Evolutionary conservation across 176 grass and related monocot species (phyloP), one percentile per base, ranked within the genome.

Genomic region (Ampelocalamus luodianensis): DNA sequence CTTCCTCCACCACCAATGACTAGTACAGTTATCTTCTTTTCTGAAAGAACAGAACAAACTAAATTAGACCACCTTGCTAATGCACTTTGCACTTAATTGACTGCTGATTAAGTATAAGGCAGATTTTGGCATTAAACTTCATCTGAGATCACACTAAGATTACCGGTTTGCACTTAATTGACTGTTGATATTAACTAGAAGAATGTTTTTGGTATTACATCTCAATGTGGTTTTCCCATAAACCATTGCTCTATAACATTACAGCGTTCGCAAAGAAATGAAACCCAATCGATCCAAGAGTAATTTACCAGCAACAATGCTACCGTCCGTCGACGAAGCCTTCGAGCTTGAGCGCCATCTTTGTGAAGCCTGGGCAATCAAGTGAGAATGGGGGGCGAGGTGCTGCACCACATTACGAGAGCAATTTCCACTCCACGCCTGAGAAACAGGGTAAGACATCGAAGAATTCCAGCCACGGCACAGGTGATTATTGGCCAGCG

Each of bases 1-100:
- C 93, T 93, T 74, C 93, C 96, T n/a, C 96, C 93, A 27, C 87
- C 87, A 26, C 95, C 91, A 80, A 98, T 90, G 73, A 98, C 91
- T 54, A 95, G 26, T n/a, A 95, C 87, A 39, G 58, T 85, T 62
- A 95, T 85, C 54, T 56, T 73, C 77, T 88, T 85, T 73, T 87
- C 89, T 98, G 37, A 63, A 79, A 65, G 26, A 46, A 22, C 60
- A 61, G 4, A 77, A 8, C 3, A 44, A 54, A 81, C 3, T 42
- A 26, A 9, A 16, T 68, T 16, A 85, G 20, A 63, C 18, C 14
- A 75, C 46, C 26, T 42, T 34, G 5, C 65, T 71, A 20, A 10
- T 55, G 36, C 61, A 17, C 29, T 55, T 81, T 76, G 1, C n/a
- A 82, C 64, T 76, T 65, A 48, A 48, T 48, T 48, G 12, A 4